Evolutionary conservation across 2,329 filamentous ascomycete species (phyloP).

Genomic region (Penicillium sp.): DNA sequence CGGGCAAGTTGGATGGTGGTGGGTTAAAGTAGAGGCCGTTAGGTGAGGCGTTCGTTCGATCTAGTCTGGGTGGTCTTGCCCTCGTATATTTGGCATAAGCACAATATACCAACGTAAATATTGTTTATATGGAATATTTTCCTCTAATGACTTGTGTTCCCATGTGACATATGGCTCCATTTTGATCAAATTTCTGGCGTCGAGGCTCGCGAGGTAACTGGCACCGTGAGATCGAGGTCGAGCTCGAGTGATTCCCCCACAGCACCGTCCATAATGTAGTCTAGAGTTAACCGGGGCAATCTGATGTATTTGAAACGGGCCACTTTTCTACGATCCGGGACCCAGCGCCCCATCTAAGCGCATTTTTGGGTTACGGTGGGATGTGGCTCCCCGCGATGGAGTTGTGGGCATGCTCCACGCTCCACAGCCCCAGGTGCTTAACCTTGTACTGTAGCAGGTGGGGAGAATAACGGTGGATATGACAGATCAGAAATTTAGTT

Average conservation of each 20-base stretch:
- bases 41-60: not conserved
- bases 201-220: too few relatives aligned
- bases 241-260: too few relatives aligned
- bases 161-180: too few relatives aligned
- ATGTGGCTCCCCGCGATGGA: conserved; percentile 19
- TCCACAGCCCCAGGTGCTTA: conserved; percentile 19
- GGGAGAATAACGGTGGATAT: not conserved
- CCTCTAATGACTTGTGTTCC: too few relatives aligned
- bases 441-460: conserved; percentile 1
- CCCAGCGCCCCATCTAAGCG: conserved; percentile 21
- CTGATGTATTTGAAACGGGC: not conserved
- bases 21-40: not conserved
- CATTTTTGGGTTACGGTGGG: conserved; percentile 13
- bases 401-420: conserved; percentile 23
- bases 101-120: too few relatives aligned
- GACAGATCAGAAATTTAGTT: not conserved
- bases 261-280: not conserved
- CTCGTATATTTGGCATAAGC: too few relatives aligned
- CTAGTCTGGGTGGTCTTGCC: not conserved
- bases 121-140: too few relatives aligned
- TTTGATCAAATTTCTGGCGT: too few relatives aligned
- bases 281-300: not conserved
- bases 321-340: conserved; percentile 12
- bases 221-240: not conserved
- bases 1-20: conserved; percentile 16